These are phyloP conservation scores for Echium plantagineum DNA, from an alignment of 257 asterid genomes.

Conservation along the genomic window DNA sequence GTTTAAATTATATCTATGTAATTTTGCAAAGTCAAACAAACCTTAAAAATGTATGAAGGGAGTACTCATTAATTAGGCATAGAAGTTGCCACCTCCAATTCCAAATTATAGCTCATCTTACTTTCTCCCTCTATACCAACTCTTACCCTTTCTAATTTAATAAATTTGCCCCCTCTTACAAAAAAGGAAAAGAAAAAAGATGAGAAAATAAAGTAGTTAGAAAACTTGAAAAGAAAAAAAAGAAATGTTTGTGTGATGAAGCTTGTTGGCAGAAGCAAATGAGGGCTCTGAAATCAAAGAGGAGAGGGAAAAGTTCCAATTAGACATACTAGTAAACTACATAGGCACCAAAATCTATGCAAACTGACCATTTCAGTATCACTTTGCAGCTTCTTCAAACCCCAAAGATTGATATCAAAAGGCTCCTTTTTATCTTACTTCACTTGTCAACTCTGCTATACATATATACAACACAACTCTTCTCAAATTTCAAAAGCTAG, in stretches of 20 bases:
- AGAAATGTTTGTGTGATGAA: slow-evolving; percentile 1
- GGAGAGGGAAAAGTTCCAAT: slow-evolving; percentile 14
- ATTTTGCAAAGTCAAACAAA: no score
- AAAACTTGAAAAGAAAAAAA: no score
- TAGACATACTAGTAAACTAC: no score
- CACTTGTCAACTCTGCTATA: background rate
- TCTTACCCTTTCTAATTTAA: background rate
- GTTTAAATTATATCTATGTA: no score
- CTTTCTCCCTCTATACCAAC: background rate
- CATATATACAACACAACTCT: background rate
- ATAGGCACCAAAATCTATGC: slow-evolving; percentile 51
- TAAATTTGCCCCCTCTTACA: background rate
- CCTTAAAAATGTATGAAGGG: no score
- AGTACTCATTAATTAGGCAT: no score
- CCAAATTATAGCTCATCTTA: background rate
- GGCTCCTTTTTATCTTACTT: slow-evolving; percentile 3
- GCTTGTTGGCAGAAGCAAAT: slow-evolving; percentile 27
- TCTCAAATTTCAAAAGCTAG: background rate
- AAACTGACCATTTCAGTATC: slow-evolving; percentile 28
- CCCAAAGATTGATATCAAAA: slow-evolving; percentile 5
- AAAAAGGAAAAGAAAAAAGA: background rate
- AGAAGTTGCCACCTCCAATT: slow-evolving; percentile 5
- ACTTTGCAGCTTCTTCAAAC: slow-evolving; percentile 24
- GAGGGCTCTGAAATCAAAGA: slow-evolving; percentile 48
- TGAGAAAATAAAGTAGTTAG: no score